Conservation (phyloP, 176 grass and related monocot species). For the Raddia guianensis region DNA sequence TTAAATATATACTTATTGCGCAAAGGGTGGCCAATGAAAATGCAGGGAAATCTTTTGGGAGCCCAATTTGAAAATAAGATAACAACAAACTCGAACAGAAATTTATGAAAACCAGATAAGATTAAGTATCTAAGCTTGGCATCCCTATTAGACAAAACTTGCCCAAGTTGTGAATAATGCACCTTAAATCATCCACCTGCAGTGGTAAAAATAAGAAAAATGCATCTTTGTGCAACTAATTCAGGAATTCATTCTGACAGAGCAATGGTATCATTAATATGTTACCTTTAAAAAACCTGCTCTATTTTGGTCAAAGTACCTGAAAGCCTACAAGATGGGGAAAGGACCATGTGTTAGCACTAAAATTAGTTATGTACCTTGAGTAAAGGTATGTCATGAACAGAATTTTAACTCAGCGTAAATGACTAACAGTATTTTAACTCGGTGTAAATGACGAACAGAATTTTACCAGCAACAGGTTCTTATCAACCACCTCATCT, state of each 20-base stretch:
- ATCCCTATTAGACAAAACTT: constrained; percentile 88
- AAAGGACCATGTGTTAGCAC: constrained; percentile 25
- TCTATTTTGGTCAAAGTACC: constrained; percentile 86
- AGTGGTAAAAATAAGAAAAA: constrained; percentile 31
- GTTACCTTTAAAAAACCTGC: constrained; percentile 80
- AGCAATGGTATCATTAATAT: constrained; percentile 13
- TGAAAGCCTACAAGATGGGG: constrained; percentile 77
- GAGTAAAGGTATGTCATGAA: too few species aligned
- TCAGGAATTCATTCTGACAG: constrained; percentile 26
- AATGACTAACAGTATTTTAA: too few species aligned
- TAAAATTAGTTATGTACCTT: neutral
- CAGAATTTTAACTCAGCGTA: neutral
- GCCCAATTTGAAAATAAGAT: neutral
- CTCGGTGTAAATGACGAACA: neutral
- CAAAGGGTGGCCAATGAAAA: neutral
- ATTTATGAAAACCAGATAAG: constrained; percentile 11
- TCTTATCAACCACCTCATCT: constrained; percentile 81
- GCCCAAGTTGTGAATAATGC: constrained; percentile 94
- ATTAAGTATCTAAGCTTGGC: constrained; percentile 81
- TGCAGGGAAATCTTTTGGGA: too few species aligned
- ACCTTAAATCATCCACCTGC: constrained; percentile 97
- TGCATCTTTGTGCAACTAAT: neutral
- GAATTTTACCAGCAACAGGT: constrained; percentile 73
- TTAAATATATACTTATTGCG: neutral
- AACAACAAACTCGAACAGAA: constrained; percentile 5